These are phyloP conservation scores for Sarocladiaceae sp. DNA, from an alignment of 2,329 filamentous ascomycete genomes.

Conservation along the genomic window DNA sequence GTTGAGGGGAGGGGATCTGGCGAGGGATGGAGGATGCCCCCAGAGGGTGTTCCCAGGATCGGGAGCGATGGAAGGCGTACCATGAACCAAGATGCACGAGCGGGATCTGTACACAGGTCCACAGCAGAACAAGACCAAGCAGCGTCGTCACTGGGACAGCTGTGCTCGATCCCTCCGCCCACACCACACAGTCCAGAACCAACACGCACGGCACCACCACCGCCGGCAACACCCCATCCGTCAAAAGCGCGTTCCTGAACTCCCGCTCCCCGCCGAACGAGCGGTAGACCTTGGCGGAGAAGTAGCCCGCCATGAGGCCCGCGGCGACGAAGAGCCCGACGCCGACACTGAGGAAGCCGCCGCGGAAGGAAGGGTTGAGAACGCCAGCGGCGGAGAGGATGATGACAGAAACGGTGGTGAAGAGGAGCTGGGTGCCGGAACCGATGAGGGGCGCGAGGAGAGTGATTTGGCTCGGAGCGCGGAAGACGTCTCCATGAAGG, in stretches of 20 bases:
- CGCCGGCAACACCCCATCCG: constrained; percentile 72
- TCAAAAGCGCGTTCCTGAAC: constrained; percentile 70
- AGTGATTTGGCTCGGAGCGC: constrained; percentile 61
- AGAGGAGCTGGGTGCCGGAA: constrained; percentile 79
- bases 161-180: constrained; percentile 83
- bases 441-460: constrained; percentile 76
- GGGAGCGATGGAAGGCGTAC: constrained; percentile 63
- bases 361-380: constrained; percentile 82
- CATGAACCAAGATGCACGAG: constrained; percentile 76
- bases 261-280: constrained; percentile 73
- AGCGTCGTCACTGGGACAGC: constrained; percentile 79
- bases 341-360: constrained; percentile 79
- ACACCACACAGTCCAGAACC: constrained; percentile 81
- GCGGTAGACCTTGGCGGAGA: constrained; percentile 75
- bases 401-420: constrained; percentile 70
- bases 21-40: constrained; percentile 71
- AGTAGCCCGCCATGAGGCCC: constrained; percentile 80
- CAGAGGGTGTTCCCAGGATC: constrained; percentile 51
- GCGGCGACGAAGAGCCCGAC: constrained; percentile 78
- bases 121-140: constrained; percentile 64
- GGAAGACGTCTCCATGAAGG: constrained; percentile 82
- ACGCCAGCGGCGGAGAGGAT: constrained; percentile 68
- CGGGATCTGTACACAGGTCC: constrained; percentile 80
- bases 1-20: constrained; percentile 61
- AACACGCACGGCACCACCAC: constrained; percentile 69